Evolutionary conservation across 2,329 filamentous ascomycete species (phyloP), one percentile per base, ranked within the genome.

Genomic region (Saccharata proteae): DNA sequence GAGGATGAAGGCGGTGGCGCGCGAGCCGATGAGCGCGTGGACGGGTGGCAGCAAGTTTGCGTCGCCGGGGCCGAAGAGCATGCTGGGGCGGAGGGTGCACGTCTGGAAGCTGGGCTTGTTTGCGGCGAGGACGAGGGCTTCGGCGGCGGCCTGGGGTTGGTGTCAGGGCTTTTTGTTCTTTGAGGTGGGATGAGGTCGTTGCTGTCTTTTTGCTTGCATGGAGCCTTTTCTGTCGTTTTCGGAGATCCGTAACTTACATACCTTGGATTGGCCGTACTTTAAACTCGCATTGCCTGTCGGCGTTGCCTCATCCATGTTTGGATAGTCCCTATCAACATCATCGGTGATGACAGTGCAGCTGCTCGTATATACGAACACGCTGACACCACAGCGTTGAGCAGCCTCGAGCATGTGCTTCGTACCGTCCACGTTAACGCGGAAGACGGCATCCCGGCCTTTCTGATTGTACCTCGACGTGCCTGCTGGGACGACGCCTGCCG

Each of bases 261-360:
- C 81, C 73, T 94, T 96, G 10, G 84, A 92, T 59, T 86, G 77
- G 17, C 85, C 85, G 58, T 96, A 96, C 57, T 86, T 77, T 43
- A 74, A 59, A 37, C 70, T 69, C 18, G 81, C 81, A 27, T 74
- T 67, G 31, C 90, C 76, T 29, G 80, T 68, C 16, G 83, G 83
- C 27, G 70, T 64, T n/a, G 22, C 15, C 65, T 96, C 88, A 55
- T 86, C 79, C 41, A 83, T 84, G 53, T 93, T 86, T 53, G 76
- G 69, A 52, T 92, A 69, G 52, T 93, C 81, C 38, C 62, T 71
- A 38, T 68, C 64, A 16, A 62, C 34, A 44, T 86, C 86, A 58
- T 96, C 85, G 50, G 81, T 79, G 41, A 93, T 66, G 39, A 93
- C 79, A 38, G 84, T 92, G 32, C 82, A 80, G 32, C 80, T 90